phyloP scores from a whole-genome alignment of 768 basidiomycete species.

The Melanogaster broomeanus region DNA sequence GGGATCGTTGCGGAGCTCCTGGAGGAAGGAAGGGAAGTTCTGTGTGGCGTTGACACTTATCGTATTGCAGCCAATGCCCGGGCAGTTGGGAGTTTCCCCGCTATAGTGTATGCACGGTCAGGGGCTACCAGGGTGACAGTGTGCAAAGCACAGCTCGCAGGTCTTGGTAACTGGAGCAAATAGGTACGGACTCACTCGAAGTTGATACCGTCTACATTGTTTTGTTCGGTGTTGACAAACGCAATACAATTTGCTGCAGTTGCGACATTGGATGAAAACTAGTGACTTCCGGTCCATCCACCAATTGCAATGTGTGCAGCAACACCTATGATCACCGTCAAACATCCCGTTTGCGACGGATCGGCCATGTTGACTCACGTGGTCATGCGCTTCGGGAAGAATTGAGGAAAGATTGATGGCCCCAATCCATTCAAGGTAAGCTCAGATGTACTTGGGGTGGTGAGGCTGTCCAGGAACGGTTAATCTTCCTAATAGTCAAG shows the following conservation, averaged over 20 bases:
- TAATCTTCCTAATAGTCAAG: background rate
- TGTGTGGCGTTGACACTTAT: conserved; percentile 56
- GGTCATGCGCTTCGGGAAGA: conserved; percentile 46
- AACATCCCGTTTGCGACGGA: background rate
- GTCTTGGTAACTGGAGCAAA: background rate
- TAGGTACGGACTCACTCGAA: conserved; percentile 10
- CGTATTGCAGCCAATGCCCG: conserved; percentile 69
- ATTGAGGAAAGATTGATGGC: conserved; percentile 49
- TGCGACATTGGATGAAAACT: conserved; percentile 59
- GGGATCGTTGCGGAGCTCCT: conserved; percentile 53
- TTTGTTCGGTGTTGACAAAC: conserved; percentile 56
- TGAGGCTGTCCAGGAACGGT: conserved; percentile 22
- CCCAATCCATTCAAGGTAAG: conserved; percentile 42
- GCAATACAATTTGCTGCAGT: conserved; percentile 55
- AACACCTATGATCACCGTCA: conserved; percentile 42
- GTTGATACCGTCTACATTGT: conserved; percentile 55
- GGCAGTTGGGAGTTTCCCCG: conserved; percentile 79
- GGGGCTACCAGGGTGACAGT: no score
- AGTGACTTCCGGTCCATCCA: conserved; percentile 66
- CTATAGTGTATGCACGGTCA: conserved; percentile 38
- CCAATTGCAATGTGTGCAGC: conserved; percentile 62
- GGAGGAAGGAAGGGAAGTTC: conserved; percentile 76
- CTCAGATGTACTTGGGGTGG: conserved; percentile 29
- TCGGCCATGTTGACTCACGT: conserved; percentile 22
- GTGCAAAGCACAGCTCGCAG: no score